Evolutionary conservation across 2,329 filamentous ascomycete genomes (phyloP), one percentile per base, ranked within the genome.

Genomic region (Pleurostoma richardsiae): DNA sequence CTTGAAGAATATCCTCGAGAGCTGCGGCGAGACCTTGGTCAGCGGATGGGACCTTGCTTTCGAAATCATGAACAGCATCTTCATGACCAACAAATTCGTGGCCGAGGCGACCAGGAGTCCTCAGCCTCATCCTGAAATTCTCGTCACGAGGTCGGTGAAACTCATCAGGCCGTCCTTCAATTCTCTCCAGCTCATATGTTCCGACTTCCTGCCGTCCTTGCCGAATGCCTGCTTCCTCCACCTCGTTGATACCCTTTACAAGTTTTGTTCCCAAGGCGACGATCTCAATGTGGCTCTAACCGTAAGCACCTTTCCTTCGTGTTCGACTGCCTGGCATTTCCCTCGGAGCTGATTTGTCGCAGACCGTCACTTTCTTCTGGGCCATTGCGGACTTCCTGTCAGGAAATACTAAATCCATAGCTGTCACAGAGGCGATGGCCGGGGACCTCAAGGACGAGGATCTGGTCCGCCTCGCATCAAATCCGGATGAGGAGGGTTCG

Each of bases 271-370:
- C 1, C 94, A 99, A 64, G 79, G 85, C 53, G 88, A 95, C 54
- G 94, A 99, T 60, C 76, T 99, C 36, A 99, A 99, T 56, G 95
- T 97, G 58, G 92, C 92, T 0, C 73, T 99, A 29, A 97, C 94
- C 31, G 86, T 88, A 72, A 66, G 79, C 63, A n/a, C 8, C 19
- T 10, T 5, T 3, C 2, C 40, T 4, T 3, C 19, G 33, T 42
- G 33, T n/a, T 6, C 43, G 10, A 26, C 33, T 44, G 27, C 7
- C 19, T 27, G 29, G 6, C 31, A 27, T 39, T 7, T 30, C 40
- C 52, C 26, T 54, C 53, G 33, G 33, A 27, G 3, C 44, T 56
- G 45, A 43, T 49, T 36, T 29, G 31, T 42, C 27, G 3, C 43
- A 89, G 81, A 94, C 91, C 1, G 88, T 96, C 6, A 96, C 92